These are phyloP conservation scores for Arthrobotrys sinensis DNA, from an alignment of 2,329 filamentous ascomycete genomes.

Conservation along the genomic window DNA sequence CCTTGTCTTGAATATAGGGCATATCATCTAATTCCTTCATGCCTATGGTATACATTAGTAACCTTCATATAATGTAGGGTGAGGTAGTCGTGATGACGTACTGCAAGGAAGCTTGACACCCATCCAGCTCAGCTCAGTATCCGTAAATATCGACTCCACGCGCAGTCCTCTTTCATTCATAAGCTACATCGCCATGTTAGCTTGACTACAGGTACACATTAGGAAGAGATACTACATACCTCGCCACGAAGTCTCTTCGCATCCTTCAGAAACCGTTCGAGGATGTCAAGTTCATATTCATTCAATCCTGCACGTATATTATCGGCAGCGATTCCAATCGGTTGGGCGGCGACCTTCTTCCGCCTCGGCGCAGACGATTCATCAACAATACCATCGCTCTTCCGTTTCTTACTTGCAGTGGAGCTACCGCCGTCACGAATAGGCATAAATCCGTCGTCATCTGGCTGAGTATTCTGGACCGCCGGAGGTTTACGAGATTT, in stretches of 20 bases:
- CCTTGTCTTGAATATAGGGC: conserved; percentile 72
- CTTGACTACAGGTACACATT: neutral
- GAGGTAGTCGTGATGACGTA: conserved; percentile 23
- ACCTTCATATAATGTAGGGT: no score
- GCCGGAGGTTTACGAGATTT: conserved; percentile 54
- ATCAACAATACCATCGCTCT: conserved; percentile 66
- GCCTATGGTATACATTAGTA: conserved; percentile 24
- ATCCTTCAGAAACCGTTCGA: conserved; percentile 77
- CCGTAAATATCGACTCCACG: conserved; percentile 75
- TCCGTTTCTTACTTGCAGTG: conserved; percentile 33
- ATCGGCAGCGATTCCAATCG: conserved; percentile 74
- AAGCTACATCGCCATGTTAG: conserved; percentile 26
- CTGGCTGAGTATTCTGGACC: conserved; percentile 63
- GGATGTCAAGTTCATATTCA: conserved; percentile 75
- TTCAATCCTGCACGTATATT: conserved; percentile 71
- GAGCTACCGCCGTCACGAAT: conserved; percentile 64
- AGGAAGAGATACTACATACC: conserved; percentile 66
- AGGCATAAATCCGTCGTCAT: conserved; percentile 52
- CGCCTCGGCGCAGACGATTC: conserved; percentile 65
- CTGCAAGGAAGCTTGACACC: conserved; percentile 78
- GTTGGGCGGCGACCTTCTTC: conserved; percentile 67
- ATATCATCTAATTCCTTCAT: conserved; percentile 77
- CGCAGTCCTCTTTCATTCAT: conserved; percentile 56
- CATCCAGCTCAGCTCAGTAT: conserved; percentile 80
- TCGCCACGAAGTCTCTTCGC: conserved; percentile 76